Conservation (phyloP, 345 rosid species). For the Heritiera littoralis region DNA sequence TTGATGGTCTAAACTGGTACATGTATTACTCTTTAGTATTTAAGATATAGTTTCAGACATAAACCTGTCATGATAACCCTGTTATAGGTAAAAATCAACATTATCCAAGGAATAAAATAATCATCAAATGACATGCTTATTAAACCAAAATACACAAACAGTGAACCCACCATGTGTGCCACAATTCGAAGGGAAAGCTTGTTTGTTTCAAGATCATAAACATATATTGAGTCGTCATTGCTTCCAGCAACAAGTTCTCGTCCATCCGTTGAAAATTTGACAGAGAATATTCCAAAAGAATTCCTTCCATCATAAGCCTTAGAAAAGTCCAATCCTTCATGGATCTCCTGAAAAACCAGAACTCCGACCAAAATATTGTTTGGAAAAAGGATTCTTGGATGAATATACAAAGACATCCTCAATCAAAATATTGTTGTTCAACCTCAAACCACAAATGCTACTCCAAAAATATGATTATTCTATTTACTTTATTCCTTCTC, state of each 20-base stretch:
- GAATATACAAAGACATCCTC: not conserved
- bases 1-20: slow-evolving; percentile 1
- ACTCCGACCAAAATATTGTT: slow-evolving; percentile 1
- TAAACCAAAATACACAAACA: not conserved
- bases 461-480: not conserved
- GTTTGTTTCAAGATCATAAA: slow-evolving; percentile 80
- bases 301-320: slow-evolving; percentile 43
- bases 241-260: slow-evolving; percentile 91
- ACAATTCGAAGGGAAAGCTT: slow-evolving; percentile 66
- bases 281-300: slow-evolving; percentile 85
- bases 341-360: slow-evolving; percentile 66
- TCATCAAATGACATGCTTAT: not conserved
- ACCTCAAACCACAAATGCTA: slow-evolving; percentile 6
- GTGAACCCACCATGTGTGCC: slow-evolving; percentile 64
- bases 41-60: slow-evolving; percentile 1
- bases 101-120: not conserved
- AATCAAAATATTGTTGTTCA: not conserved
- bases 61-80: not conserved
- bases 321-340: slow-evolving; percentile 85
- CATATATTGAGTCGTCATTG: slow-evolving; percentile 74
- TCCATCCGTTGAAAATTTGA: slow-evolving; percentile 89
- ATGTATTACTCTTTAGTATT: not conserved
- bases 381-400: not conserved
- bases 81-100: not conserved
- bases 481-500: not conserved